A percentile compares a stretch with the other conserved stretches of the same genome.
Conservation (phyloP, 148 eudicot species). For the Linanthus parryae region DNA sequence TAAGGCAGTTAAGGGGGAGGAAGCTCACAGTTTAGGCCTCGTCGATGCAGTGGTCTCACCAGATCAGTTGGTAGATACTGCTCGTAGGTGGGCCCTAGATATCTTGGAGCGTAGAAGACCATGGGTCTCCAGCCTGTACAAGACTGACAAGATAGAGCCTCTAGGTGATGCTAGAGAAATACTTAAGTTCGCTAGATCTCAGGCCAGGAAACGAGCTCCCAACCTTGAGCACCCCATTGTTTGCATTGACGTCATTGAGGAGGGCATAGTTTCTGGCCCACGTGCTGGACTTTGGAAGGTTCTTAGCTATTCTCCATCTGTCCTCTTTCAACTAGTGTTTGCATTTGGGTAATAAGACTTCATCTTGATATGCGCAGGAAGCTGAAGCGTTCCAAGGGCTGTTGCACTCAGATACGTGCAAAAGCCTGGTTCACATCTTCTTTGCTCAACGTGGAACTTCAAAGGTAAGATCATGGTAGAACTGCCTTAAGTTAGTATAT, state of each 20-base stretch:
- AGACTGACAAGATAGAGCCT: conserved; percentile 78
- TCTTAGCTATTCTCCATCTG: background rate
- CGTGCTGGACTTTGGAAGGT: conserved; percentile 96
- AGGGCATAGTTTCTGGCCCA: conserved; percentile 82
- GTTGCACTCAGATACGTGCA: conserved; percentile 78
- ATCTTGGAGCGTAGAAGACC: conserved; percentile 72
- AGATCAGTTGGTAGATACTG: conserved; percentile 53
- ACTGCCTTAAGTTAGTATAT: background rate
- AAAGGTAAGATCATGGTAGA: conserved; percentile 39
- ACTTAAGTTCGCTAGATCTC: conserved; percentile 77
- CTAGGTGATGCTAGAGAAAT: conserved; percentile 90
- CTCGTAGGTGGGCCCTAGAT: conserved; percentile 87
- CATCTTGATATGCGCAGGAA: conserved; percentile 45
- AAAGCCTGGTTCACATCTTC: conserved; percentile 85
- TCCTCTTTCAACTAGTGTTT: background rate
- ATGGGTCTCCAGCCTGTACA: conserved; percentile 76
- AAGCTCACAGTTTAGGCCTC: conserved; percentile 80
- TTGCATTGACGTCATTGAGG: conserved; percentile 88
- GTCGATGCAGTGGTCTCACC: conserved; percentile 82
- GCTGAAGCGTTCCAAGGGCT: conserved; percentile 69
- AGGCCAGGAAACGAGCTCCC: conserved; percentile 75
- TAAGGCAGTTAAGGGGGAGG: conserved; percentile 71
- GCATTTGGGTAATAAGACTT: no score
- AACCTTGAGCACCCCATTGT: conserved; percentile 72
- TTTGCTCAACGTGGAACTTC: conserved; percentile 92